Conservation (phyloP, 164 flowering plant species). For the Sedum album region DNA sequence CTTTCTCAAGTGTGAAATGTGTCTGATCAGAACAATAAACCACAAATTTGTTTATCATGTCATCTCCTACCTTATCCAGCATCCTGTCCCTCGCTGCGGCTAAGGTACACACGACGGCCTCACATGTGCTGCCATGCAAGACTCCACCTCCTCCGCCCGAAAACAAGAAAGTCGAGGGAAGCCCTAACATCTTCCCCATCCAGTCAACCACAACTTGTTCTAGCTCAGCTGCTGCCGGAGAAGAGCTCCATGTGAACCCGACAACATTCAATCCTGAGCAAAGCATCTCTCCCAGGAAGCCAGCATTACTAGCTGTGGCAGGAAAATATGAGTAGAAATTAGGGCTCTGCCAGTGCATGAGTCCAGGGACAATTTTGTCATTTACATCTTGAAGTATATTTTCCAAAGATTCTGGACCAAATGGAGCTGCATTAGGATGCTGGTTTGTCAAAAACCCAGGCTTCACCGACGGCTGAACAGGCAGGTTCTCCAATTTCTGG, state of each 20-base stretch:
- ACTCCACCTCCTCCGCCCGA: conserved; percentile 17
- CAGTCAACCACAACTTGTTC: conserved; percentile 19
- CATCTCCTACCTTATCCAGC: conserved; percentile 4
- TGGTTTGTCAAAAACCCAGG: background rate
- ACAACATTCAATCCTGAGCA: conserved; percentile 17
- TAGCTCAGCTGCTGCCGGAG: conserved; percentile 23
- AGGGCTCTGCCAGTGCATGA: conserved; percentile 25
- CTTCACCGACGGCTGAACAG: conserved; percentile 4
- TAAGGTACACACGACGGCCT: conserved; percentile 14
- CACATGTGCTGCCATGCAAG: conserved; percentile 15
- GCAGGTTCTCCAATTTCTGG: background rate
- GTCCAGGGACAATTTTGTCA: conserved; percentile 16
- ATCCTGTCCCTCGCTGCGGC: conserved; percentile 18
- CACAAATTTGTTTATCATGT: conserved; percentile 6
- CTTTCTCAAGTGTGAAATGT: conserved; percentile 10
- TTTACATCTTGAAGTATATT: conserved; percentile 1
- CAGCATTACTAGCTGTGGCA: conserved; percentile 18
- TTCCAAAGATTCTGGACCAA: background rate
- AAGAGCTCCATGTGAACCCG: conserved; percentile 21
- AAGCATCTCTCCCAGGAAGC: conserved; percentile 21
- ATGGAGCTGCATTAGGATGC: background rate
- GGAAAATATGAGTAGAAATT: conserved; percentile 17
- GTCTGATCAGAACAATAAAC: conserved; percentile 12
- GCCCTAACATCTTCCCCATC: conserved; percentile 15
- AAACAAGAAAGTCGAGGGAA: conserved; percentile 11